Conservation (phyloP, 441 rosid species). For the Populus hybrid region DNA sequence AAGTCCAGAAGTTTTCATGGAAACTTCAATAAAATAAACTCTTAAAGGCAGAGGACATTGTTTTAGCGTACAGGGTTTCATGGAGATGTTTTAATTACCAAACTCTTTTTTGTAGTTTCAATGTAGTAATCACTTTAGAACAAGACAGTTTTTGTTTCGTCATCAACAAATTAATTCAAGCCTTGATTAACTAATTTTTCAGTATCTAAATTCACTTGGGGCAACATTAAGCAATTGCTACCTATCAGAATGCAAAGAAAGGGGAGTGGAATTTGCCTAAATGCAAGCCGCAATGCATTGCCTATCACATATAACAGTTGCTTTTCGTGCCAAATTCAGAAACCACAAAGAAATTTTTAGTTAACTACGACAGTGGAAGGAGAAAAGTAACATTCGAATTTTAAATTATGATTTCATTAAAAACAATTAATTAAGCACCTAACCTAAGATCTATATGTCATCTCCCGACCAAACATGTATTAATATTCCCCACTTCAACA, state of each 20-base stretch:
- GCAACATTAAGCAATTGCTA: background rate
- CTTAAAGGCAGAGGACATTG: no score
- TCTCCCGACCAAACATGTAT: background rate
- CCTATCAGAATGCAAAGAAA: no score
- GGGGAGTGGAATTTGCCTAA: no score
- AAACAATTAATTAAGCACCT: background rate
- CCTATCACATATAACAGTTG: no score
- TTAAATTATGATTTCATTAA: background rate
- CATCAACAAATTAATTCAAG: background rate
- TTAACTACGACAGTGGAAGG: background rate
- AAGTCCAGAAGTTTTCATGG: background rate
- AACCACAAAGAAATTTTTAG: background rate
- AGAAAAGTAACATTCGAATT: background rate
- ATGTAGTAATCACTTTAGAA: no score
- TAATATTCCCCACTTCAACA: background rate
- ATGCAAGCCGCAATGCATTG: no score
- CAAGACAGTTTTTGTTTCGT: no score
- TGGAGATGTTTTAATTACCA: no score
- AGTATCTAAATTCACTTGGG: background rate
- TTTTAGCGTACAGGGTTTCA: no score
- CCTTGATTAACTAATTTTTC: no score
- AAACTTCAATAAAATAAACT: background rate
- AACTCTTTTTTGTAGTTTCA: no score
- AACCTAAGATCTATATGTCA: background rate
- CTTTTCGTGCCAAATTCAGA: no score